phyloP scores from a whole-genome alignment of 768 basidiomycete species.

The Leccinum pellstonianum region DNA sequence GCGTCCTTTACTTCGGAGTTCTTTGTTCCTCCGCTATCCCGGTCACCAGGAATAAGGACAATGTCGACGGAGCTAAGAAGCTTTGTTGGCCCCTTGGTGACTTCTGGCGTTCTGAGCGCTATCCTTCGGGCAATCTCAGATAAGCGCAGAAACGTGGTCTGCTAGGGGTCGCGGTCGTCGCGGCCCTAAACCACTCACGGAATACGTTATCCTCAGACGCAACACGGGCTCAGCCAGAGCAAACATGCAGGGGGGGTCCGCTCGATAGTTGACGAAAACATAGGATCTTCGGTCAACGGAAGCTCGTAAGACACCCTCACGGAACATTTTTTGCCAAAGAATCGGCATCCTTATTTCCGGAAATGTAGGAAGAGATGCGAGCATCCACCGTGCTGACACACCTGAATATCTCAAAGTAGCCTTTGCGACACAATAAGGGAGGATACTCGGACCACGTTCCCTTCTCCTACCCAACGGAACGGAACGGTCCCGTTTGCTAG shows the following conservation, averaged over 20 bases:
- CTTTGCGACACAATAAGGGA: constrained; percentile 11
- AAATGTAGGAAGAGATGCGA: constrained; percentile 4
- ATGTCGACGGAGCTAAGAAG: constrained; percentile 14
- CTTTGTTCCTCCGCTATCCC: constrained; percentile 10
- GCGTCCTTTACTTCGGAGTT: constrained; percentile 5
- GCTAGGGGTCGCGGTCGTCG: constrained; percentile 1
- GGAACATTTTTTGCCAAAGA: constrained; percentile 9
- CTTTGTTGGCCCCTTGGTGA: constrained; percentile 10
- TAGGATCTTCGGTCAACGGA: constrained; percentile 10
- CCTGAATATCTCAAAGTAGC: constrained; percentile 17
- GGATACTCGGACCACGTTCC: constrained; percentile 12
- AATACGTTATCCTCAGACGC: neutral
- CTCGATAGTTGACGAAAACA: constrained; percentile 5
- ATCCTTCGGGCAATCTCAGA: constrained; percentile 20
- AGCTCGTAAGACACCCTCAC: constrained; percentile 13
- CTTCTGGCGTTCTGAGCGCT: constrained; percentile 13
- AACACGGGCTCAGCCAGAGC: neutral
- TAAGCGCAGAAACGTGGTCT: constrained; percentile 8
- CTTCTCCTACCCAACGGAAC: constrained; percentile 8
- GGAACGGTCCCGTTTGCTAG: constrained; percentile 15
- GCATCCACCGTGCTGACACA: constrained; percentile 3
- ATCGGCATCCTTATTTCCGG: constrained; percentile 19
- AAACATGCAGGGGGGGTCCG: constrained; percentile 4
- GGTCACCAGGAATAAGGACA: constrained; percentile 19
- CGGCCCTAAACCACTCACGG: neutral